A percentile compares a stretch with the other conserved stretches of the same genome.
phyloP scores from a whole-genome alignment of 2,329 filamentous ascomycete species.

The Chrysosporium keratinophilum region DNA sequence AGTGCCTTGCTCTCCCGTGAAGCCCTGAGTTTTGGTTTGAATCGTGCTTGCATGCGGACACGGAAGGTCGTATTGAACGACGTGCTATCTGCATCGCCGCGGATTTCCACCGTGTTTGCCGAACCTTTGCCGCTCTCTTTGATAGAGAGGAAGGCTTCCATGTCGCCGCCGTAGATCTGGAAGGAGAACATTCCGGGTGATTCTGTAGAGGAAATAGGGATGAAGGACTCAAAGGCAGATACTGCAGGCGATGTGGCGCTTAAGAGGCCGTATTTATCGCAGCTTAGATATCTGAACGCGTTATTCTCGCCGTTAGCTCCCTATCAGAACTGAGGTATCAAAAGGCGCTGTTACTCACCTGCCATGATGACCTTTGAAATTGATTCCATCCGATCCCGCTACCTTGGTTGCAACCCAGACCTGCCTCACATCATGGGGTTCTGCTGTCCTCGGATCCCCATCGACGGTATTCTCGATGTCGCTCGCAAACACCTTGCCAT shows the following conservation, averaged over 20 bases:
- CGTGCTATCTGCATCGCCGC: constrained; percentile 61
- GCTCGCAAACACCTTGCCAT: constrained; percentile 74
- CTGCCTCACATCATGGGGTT: constrained; percentile 90
- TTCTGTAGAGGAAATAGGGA: constrained; percentile 51
- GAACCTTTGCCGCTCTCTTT: constrained; percentile 41
- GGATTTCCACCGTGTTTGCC: constrained; percentile 52
- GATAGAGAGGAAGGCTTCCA: constrained; percentile 59
- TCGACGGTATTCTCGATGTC: constrained; percentile 82
- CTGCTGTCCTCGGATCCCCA: constrained; percentile 67
- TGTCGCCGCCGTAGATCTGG: constrained; percentile 49
- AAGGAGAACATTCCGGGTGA: constrained; percentile 63
- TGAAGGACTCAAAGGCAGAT: constrained; percentile 71
- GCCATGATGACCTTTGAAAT: constrained; percentile 84
- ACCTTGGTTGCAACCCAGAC: constrained; percentile 87
- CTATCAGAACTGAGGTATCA: neutral
- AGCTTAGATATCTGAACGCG: constrained; percentile 60
- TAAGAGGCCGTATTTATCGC: constrained; percentile 71
- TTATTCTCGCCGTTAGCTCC: neutral
- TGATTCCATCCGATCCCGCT: constrained; percentile 67
- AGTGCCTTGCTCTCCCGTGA: constrained; percentile 72
- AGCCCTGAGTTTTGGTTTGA: constrained; percentile 73
- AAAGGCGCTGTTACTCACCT: constrained; percentile 41
- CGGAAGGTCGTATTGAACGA: constrained; percentile 62
- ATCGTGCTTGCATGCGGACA: constrained; percentile 87
- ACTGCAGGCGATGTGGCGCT: constrained; percentile 72